These are phyloP conservation scores for Macrophomina tecta DNA, from an alignment of 2,329 filamentous ascomycete genomes.

Conservation along the genomic window DNA sequence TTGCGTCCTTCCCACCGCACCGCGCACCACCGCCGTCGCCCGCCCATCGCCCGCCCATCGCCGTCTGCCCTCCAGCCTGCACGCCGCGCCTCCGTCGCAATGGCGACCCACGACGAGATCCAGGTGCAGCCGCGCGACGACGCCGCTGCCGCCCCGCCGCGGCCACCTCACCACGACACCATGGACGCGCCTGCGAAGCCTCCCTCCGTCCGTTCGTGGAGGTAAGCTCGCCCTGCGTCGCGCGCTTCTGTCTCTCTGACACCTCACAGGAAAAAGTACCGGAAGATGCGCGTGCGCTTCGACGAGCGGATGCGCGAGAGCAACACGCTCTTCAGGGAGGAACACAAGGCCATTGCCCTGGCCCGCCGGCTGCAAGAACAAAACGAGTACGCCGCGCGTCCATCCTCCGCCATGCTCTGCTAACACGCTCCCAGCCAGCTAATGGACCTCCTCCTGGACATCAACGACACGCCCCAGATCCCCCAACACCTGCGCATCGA, in stretches of 20 bases:
- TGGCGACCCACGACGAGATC: constrained; percentile 24
- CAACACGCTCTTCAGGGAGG: constrained; percentile 80
- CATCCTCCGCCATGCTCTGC: constrained; percentile 5
- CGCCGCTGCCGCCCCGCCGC: neutral
- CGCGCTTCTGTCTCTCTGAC: neutral
- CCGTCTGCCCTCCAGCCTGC: neutral
- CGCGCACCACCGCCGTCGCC: constrained; percentile 2
- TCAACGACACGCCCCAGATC: constrained; percentile 84
- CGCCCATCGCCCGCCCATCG: neutral
- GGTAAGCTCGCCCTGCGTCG: neutral
- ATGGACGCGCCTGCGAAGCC: constrained; percentile 9
- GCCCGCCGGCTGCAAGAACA: constrained; percentile 85
- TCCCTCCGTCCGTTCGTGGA: constrained; percentile 25
- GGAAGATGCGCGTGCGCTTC: constrained; percentile 83
- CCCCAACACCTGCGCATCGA: constrained; percentile 77
- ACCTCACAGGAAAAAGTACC: constrained; percentile 78
- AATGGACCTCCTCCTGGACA: constrained; percentile 84
- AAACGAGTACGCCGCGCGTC: constrained; percentile 76
- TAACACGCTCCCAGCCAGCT: constrained; percentile 67
- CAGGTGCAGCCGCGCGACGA: constrained; percentile 14
- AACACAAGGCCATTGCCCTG: constrained; percentile 79
- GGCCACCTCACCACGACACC: constrained; percentile 14
- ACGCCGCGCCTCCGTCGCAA: neutral
- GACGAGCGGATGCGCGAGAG: constrained; percentile 79
- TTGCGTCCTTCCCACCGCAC: neutral